Evolutionary conservation across 495 filamentous ascomycete genomes (phyloP).

Genomic region (Lepraria neglecta): DNA sequence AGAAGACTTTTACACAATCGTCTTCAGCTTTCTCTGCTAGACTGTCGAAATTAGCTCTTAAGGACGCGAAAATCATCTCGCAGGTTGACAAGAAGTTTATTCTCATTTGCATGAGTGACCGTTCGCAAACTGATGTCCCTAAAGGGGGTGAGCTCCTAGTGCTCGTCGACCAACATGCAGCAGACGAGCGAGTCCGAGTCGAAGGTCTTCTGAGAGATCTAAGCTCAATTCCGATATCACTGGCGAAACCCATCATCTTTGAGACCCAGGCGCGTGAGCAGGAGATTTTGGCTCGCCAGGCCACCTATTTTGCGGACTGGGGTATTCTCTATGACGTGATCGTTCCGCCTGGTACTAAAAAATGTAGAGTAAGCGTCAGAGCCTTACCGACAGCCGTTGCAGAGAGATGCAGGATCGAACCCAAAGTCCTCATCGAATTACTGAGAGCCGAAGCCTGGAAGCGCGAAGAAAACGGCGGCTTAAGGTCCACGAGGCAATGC

Average conservation of each 20-base stretch:
- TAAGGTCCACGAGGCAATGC: neutral
- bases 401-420: slow-evolving; percentile 68
- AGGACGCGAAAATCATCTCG: slow-evolving; percentile 57
- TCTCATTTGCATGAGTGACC: slow-evolving; percentile 50
- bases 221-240: slow-evolving; percentile 29
- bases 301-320: slow-evolving; percentile 57
- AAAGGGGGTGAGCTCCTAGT: slow-evolving; percentile 44
- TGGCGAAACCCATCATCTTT: slow-evolving; percentile 53
- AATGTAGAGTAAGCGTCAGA: slow-evolving; percentile 41
- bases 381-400: slow-evolving; percentile 64
- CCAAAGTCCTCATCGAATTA: slow-evolving; percentile 59
- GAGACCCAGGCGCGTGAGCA: slow-evolving; percentile 54
- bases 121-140: neutral
- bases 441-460: slow-evolving; percentile 70
- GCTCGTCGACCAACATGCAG: slow-evolving; percentile 90
- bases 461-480: slow-evolving; percentile 3
- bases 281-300: slow-evolving; percentile 48
- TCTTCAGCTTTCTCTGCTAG: slow-evolving; percentile 38
- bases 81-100: slow-evolving; percentile 93
- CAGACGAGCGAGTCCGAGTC: slow-evolving; percentile 79
- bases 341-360: slow-evolving; percentile 5
- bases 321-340: slow-evolving; percentile 54
- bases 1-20: slow-evolving; percentile 30
- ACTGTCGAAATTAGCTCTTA: slow-evolving; percentile 62
- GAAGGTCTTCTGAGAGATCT: slow-evolving; percentile 60